Base-by-base conservation (phyloP, 768 basidiomycete genomes). In the Boletus rubescentipes region DNA sequence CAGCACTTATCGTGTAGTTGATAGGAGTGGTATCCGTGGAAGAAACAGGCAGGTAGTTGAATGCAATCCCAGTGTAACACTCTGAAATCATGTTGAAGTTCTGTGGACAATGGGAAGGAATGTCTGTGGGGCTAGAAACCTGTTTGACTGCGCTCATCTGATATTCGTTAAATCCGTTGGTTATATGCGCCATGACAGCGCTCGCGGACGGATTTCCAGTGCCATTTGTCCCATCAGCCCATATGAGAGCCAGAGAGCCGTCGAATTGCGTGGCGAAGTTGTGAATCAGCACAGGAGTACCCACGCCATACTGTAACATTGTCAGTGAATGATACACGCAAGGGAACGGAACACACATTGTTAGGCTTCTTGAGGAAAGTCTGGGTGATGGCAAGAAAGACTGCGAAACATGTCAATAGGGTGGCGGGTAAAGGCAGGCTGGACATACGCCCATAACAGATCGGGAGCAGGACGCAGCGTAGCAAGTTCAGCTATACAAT, bases 1-100 rank as follows among this genome's bases (percentile, higher is more conserved):
- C 90, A 0, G 82, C 85, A 34, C 77, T 73, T 50, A 91, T 79
- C 0, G 87, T 91, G 65, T 91, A 92, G 55, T 86, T 83, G 58
- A 88, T 61, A 8, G 78, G 68, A 11, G 54, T 60, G 12, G 54
- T 45, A 30, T 64, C 66, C n/a, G 65, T 61, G 16, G 63, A 53
- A 15, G 72, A 67, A 0, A 70, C 59, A 2, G 86, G 83, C 30
- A 89, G 72, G 41, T 78, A 75, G 57, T 79, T 75, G 67, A 92
- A 89, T 0, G 78, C 70, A 14, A 92, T 67, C 2, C 76, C 89
- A 1, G 83, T 87, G 60, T 79, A 92, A 64, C 90, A 92, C 52
- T 82, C 73, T 2, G 88, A 89, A 46, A 81, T 77, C 9, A 77
- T 60, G 46, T 87, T 84, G 72, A 87, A 90, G 70, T 91, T 92